Percentiles rank a stretch among this genome's conserved stretches.
These are phyloP conservation scores for Cochlearia excelsa DNA, from an alignment of 345 rosid genomes.

Conservation along the genomic window DNA sequence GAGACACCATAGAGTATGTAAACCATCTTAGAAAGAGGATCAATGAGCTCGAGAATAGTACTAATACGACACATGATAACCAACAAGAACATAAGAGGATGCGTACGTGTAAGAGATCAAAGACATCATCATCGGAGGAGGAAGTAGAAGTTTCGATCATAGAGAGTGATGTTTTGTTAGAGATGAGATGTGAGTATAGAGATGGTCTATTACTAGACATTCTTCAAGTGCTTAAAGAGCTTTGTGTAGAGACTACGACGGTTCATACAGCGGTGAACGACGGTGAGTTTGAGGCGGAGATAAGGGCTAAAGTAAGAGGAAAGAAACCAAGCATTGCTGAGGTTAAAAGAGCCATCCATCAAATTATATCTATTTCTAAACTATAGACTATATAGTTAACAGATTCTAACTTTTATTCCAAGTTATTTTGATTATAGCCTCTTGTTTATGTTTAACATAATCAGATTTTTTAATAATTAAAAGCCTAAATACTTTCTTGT, in stretches of 20 bases:
- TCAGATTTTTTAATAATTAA: no score
- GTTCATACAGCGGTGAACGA: conserved; percentile 61
- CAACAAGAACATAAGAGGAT: conserved; percentile 35
- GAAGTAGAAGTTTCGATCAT: conserved; percentile 86
- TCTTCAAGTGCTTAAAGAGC: conserved; percentile 69
- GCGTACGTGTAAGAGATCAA: conserved; percentile 42
- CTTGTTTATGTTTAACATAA: no score
- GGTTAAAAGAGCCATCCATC: conserved; percentile 75
- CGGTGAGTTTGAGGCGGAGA: conserved; percentile 60
- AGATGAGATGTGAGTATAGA: conserved; percentile 64
- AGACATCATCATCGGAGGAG: conserved; percentile 17
- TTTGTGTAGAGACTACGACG: conserved; percentile 62
- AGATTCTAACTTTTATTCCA: conserved; percentile 13
- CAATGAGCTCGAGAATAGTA: conserved; percentile 62
- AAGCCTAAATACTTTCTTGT: no score
- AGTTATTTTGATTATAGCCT: no score
- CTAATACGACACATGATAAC: not conserved
- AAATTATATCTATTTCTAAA: conserved; percentile 40
- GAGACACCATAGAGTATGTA: conserved; percentile 92
- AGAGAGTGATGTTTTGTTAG: conserved; percentile 77
- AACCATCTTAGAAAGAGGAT: conserved; percentile 78
- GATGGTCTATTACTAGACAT: conserved; percentile 82
- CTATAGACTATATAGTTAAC: conserved; percentile 3
- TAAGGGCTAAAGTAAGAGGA: conserved; percentile 86
- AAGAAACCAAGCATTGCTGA: conserved; percentile 79